Evolutionary conservation across 2,329 filamentous ascomycete species (phyloP).

Genomic region (Acrodontium crateriforme): DNA sequence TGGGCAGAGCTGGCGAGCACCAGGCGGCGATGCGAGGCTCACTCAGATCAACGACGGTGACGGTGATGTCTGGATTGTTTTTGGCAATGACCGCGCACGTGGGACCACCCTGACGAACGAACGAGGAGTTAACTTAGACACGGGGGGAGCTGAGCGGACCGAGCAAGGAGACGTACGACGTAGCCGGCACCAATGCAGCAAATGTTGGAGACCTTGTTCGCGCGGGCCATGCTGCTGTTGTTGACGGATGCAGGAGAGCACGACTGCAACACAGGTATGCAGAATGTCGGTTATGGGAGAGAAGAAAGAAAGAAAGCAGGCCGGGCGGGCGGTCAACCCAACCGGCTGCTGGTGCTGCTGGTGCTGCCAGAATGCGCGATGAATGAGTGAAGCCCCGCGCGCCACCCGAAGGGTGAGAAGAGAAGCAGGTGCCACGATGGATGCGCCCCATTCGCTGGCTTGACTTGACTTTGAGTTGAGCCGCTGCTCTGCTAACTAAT

Average conservation of each 20-base stretch:
- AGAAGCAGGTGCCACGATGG: slow-evolving; percentile 6
- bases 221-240: too few species aligned
- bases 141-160: background rate
- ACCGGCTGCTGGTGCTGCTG: too few species aligned
- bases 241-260: too few species aligned
- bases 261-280: too few species aligned
- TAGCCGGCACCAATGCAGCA: slow-evolving; percentile 67
- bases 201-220: slow-evolving; percentile 32
- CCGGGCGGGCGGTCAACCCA: too few species aligned
- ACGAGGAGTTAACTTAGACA: slow-evolving; percentile 5
- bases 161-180: slow-evolving; percentile 40
- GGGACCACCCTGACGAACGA: slow-evolving; percentile 46
- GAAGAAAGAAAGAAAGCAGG: too few species aligned
- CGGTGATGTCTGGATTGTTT: slow-evolving; percentile 55
- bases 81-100: slow-evolving; percentile 62
- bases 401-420: too few species aligned
- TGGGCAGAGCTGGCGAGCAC: slow-evolving; percentile 60
- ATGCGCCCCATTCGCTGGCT: background rate
- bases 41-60: slow-evolving; percentile 64
- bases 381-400: too few species aligned
- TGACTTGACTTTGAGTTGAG: too few species aligned
- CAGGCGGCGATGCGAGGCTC: slow-evolving; percentile 52
- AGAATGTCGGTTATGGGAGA: too few species aligned
- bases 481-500: too few species aligned
- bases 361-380: too few species aligned